Evolutionary conservation across 257 asterid genomes (phyloP).

Genomic region (Solanum arcanum): DNA sequence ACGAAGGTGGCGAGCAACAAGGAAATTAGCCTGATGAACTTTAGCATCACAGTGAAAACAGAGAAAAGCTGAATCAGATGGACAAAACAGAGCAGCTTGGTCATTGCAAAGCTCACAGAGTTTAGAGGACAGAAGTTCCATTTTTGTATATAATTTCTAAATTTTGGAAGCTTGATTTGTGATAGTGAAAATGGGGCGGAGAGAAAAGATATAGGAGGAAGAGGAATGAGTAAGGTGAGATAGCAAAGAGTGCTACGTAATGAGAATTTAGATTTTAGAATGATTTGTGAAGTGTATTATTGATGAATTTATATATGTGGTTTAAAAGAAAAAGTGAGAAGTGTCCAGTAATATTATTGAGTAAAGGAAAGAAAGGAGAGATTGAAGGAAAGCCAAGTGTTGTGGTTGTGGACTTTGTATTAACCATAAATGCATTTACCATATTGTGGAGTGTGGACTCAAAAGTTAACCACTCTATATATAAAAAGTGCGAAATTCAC

Average conservation of each 20-base stretch:
- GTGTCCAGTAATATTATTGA: not conserved
- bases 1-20: conserved; percentile 59
- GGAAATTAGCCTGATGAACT: conserved; percentile 53
- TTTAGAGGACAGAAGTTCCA: not conserved
- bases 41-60: conserved; percentile 41
- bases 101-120: conserved; percentile 42
- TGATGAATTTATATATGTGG: not conserved
- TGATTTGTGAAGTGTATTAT: not conserved
- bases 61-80: conserved; percentile 52
- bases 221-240: not conserved
- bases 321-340: not conserved
- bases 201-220: not conserved
- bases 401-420: not conserved
- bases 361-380: not conserved
- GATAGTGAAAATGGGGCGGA: not conserved
- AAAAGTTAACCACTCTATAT: not conserved
- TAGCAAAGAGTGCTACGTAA: not conserved
- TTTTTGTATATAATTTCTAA: not conserved
- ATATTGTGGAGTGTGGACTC: conserved; percentile 6
- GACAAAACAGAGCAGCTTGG: conserved; percentile 31
- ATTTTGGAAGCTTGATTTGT: not conserved
- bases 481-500: not conserved
- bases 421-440: not conserved
- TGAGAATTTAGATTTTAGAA: not conserved
- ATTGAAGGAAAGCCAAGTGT: not conserved